These are phyloP conservation scores for Venturia carpophila DNA, from an alignment of 2,329 filamentous ascomycete genomes.

Conservation along the genomic window DNA sequence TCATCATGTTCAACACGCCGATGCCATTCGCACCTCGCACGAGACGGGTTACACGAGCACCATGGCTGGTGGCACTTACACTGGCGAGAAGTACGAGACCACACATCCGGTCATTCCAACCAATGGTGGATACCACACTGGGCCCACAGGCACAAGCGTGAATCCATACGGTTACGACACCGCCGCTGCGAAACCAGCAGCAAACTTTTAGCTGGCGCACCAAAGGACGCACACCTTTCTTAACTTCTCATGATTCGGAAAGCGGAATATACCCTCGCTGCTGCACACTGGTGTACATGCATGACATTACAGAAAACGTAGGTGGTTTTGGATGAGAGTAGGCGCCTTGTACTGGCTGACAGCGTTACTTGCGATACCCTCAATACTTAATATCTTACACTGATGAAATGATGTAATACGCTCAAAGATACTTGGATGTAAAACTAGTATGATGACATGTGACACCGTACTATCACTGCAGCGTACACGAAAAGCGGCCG, in stretches of 20 bases:
- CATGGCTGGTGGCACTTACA: conserved; percentile 30
- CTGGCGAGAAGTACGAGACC: conserved; percentile 26
- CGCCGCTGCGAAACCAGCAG: conserved; percentile 12
- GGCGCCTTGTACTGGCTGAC: neutral
- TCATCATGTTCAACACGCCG: conserved; percentile 24
- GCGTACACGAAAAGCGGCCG: no score
- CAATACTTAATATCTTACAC: neutral
- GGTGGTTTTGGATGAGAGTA: neutral
- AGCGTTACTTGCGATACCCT: neutral
- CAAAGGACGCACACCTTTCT: neutral
- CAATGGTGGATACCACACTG: conserved; percentile 37
- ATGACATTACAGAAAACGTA: neutral
- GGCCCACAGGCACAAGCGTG: conserved; percentile 32
- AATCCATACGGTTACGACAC: conserved; percentile 36
- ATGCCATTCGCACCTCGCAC: conserved; percentile 36
- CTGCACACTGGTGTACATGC: neutral
- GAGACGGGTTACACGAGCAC: conserved; percentile 44
- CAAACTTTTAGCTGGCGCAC: conserved; percentile 7
- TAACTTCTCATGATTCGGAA: neutral
- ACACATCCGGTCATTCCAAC: conserved; percentile 23
- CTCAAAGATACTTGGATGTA: no score
- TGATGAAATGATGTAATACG: neutral
- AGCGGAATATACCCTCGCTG: neutral
- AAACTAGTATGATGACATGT: no score
- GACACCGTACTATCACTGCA: no score